Evolutionary conservation across 2,329 filamentous ascomycete species (phyloP).

Genomic region (Thielaviopsis ethacetica): DNA sequence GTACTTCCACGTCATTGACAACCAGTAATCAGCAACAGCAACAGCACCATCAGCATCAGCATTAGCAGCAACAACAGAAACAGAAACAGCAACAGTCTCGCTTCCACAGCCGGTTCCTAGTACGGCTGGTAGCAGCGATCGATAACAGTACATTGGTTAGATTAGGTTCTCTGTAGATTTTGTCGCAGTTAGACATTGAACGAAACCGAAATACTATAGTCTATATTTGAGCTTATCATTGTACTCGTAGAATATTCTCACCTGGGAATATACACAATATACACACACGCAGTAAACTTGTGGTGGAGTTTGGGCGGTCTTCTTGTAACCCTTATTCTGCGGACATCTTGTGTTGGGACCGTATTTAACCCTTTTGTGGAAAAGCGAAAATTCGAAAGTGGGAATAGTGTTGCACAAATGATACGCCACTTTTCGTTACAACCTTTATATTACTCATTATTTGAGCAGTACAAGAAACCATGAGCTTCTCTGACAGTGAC

Average conservation of each 20-base stretch:
- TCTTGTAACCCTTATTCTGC: neutral
- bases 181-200: slow-evolving; percentile 7
- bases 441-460: neutral
- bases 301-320: neutral
- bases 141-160: slow-evolving; percentile 7
- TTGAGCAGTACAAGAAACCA: neutral
- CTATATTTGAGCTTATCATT: neutral
- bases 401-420: neutral
- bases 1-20: slow-evolving; percentile 85
- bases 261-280: too few relatives aligned
- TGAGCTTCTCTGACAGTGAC: slow-evolving; percentile 17
- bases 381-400: neutral
- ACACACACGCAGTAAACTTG: too few relatives aligned
- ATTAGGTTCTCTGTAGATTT: neutral
- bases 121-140: slow-evolving; percentile 1
- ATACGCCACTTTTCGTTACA: neutral
- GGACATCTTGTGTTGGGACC: neutral
- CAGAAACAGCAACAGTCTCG: neutral
- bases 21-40: slow-evolving; percentile 42
- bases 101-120: neutral
- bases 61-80: neutral
- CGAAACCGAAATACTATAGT: slow-evolving; percentile 1
- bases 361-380: neutral
- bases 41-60: neutral
- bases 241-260: neutral